phyloP scores from a whole-genome alignment of 345 rosid genomes.

The Kernera saxatilis region DNA sequence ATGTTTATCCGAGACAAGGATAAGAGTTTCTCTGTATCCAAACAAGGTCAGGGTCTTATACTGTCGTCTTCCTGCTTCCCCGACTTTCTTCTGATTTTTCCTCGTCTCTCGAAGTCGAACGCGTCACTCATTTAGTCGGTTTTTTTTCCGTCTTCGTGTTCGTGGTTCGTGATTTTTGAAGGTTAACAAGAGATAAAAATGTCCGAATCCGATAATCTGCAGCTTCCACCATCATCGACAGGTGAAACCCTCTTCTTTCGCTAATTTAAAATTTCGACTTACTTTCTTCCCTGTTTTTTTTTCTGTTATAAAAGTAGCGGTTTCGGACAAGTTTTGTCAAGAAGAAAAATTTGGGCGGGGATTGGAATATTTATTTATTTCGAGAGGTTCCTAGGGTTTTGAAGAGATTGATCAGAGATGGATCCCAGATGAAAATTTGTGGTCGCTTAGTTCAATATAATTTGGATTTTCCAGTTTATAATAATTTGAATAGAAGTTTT shows the following conservation, averaged over 20 bases:
- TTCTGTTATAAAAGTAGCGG: background rate
- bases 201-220: constrained; percentile 12
- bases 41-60: constrained; percentile 1
- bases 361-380: background rate
- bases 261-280: background rate
- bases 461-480: background rate
- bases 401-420: constrained; percentile 10
- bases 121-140: constrained; percentile 14
- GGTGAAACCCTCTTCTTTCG: constrained; percentile 11
- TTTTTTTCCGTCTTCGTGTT: background rate
- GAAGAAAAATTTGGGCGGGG: background rate
- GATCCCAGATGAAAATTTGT: background rate
- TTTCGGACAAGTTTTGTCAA: background rate
- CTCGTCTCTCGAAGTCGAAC: background rate
- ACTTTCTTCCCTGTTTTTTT: background rate
- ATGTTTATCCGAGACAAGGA: background rate
- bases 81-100: background rate
- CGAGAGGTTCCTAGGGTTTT: background rate
- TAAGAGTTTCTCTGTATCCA: constrained; percentile 11
- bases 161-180: constrained; percentile 7
- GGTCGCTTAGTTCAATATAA: background rate
- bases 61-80: constrained; percentile 9
- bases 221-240: constrained; percentile 21
- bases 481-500: background rate
- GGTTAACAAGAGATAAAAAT: background rate